A percentile compares a stretch with the other conserved stretches of the same genome.
Evolutionary conservation across 805 yeast species (phyloP).

Genomic region (Suhomyces vadensis): DNA sequence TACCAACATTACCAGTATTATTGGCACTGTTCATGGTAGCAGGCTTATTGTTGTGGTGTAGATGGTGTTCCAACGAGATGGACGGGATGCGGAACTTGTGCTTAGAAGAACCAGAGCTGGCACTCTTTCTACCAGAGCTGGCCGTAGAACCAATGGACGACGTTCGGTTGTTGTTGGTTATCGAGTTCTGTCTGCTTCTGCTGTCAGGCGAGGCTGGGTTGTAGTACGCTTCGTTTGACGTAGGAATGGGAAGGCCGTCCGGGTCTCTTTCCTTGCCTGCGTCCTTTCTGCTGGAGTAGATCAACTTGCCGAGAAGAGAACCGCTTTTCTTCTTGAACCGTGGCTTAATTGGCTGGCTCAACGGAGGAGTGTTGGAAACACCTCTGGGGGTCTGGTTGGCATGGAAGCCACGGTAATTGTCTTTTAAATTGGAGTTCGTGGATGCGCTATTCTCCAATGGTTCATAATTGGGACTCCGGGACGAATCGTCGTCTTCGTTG

Average conservation of each 20-base stretch:
- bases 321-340: conserved; percentile 40
- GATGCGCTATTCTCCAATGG: neutral
- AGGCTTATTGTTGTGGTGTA: conserved; percentile 11
- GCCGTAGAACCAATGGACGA: conserved; percentile 12
- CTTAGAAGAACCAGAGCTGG: conserved; percentile 23
- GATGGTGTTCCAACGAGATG: conserved; percentile 31
- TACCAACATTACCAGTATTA: neutral
- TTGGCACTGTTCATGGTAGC: conserved; percentile 1
- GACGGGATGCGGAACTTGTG: conserved; percentile 42
- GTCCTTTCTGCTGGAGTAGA: conserved; percentile 36
- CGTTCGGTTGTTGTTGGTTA: conserved; percentile 6
- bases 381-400: conserved; percentile 29
- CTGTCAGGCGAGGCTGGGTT: neutral
- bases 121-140: conserved; percentile 14
- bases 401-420: conserved; percentile 44
- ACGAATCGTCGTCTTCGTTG: neutral
- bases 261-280: conserved; percentile 15
- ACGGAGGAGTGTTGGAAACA: conserved; percentile 44
- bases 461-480: neutral
- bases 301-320: conserved; percentile 41
- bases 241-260: neutral
- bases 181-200: conserved; percentile 12
- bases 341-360: conserved; percentile 51
- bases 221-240: neutral
- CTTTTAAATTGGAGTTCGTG: conserved; percentile 14